Evolutionary conservation across 495 filamentous ascomycete genomes (phyloP).

Genomic region (Pyronema omphalodes): DNA sequence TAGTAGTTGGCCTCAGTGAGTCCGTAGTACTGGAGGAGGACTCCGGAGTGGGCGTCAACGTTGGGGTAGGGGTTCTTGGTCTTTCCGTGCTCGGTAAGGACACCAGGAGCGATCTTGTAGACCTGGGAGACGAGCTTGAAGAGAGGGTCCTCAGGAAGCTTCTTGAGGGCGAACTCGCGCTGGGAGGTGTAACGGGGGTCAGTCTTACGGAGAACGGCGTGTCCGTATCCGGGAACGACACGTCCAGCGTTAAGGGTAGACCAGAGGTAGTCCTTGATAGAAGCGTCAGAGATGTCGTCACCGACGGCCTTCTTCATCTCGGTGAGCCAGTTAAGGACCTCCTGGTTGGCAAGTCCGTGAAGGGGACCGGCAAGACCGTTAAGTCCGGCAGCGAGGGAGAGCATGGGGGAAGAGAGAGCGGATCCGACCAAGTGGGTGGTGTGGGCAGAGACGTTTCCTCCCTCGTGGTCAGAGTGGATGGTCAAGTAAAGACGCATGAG

Average conservation of each 20-base stretch:
- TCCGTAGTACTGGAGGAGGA: constrained; percentile 86
- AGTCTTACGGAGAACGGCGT: constrained; percentile 97
- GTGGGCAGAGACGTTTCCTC: constrained; percentile 95
- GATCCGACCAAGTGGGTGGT: constrained; percentile 95
- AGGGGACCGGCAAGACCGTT: constrained; percentile 96
- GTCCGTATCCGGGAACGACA: constrained; percentile 94
- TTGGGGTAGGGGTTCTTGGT: constrained; percentile 98
- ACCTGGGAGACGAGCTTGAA: constrained; percentile 99
- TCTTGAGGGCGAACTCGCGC: constrained; percentile 81
- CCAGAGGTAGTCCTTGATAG: constrained; percentile 97
- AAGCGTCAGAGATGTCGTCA: constrained; percentile 82
- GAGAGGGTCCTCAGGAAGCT: constrained; percentile 47
- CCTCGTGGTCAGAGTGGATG: constrained; percentile 95
- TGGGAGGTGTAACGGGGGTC: constrained; percentile 96
- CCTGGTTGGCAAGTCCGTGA: constrained; percentile 97
- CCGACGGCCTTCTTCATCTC: constrained; percentile 96
- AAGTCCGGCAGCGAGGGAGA: constrained; percentile 86
- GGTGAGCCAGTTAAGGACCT: constrained; percentile 94
- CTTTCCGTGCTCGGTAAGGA: constrained; percentile 98
- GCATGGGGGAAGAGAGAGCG: constrained; percentile 90
- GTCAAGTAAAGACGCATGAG: constrained; percentile 83
- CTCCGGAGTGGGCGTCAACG: constrained; percentile 79
- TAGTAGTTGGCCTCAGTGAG: constrained; percentile 87
- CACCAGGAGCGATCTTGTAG: constrained; percentile 96
- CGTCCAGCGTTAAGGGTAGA: constrained; percentile 83